phyloP scores from a whole-genome alignment of 2,329 filamentous ascomycete genomes.

The Aspergillus costaricaensis region DNA sequence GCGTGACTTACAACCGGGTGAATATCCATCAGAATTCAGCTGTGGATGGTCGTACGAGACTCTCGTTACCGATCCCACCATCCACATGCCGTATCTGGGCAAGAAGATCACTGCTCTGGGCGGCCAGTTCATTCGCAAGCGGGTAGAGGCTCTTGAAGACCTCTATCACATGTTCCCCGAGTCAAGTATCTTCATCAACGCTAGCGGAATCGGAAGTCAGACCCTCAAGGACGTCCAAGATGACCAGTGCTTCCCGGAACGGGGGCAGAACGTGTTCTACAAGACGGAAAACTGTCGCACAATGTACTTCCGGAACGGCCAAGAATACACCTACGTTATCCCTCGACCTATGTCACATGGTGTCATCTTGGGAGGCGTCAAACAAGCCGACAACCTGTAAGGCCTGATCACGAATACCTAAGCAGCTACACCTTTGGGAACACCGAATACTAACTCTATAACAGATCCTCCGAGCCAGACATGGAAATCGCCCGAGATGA shows the following conservation, averaged over 20 bases:
- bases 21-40: constrained; percentile 38
- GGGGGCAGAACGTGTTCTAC: constrained; percentile 43
- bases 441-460: background rate
- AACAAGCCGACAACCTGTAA: constrained; percentile 36
- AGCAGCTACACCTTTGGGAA: background rate
- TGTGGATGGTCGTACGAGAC: constrained; percentile 40
- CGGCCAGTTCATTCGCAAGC: constrained; percentile 37
- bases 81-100: constrained; percentile 39
- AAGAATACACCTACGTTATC: constrained; percentile 44
- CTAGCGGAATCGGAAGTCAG: constrained; percentile 41
- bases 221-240: constrained; percentile 38
- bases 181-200: constrained; percentile 42
- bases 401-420: constrained; percentile 1
- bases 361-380: constrained; percentile 39
- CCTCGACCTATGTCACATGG: constrained; percentile 37
- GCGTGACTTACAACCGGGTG: constrained; percentile 31
- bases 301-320: constrained; percentile 40
- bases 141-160: constrained; percentile 36
- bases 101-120: constrained; percentile 33
- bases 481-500: constrained; percentile 41
- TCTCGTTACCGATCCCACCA: constrained; percentile 41
- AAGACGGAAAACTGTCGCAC: constrained; percentile 32
- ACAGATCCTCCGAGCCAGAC: constrained; percentile 38
- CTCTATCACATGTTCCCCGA: constrained; percentile 39
- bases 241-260: constrained; percentile 37